Conservation (phyloP, 2,329 filamentous ascomycete species). For the Decorospora gaudefroyi region DNA sequence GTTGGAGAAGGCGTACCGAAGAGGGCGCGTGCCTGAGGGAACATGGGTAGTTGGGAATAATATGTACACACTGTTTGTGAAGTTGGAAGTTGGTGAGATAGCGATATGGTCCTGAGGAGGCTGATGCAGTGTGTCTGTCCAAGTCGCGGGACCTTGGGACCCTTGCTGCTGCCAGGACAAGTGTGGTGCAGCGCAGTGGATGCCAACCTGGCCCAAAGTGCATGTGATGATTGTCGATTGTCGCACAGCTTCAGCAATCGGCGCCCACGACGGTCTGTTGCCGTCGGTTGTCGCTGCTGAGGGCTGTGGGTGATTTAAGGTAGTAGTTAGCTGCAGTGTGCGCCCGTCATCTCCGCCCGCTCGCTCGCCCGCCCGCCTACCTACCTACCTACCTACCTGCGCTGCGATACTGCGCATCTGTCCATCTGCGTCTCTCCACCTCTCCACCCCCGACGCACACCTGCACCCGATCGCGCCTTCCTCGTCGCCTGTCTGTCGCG, state of each 20-base stretch:
- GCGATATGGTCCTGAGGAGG: too few species aligned
- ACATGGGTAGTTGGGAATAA: neutral
- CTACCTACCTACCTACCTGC: too few species aligned
- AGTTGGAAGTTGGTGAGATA: too few species aligned
- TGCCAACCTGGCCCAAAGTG: constrained; percentile 31
- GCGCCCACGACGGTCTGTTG: constrained; percentile 11
- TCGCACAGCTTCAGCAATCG: constrained; percentile 42
- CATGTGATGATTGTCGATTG: constrained; percentile 44
- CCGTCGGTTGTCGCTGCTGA: constrained; percentile 2
- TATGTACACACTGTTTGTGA: neutral
- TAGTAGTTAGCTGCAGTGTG: constrained; percentile 4
- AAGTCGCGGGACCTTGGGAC: too few species aligned
- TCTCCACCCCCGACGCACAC: constrained; percentile 15
- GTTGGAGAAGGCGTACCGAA: constrained; percentile 23
- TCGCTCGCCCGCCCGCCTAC: too few species aligned
- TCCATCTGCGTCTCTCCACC: constrained; percentile 17
- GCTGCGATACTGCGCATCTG: too few species aligned
- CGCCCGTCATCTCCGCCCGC: constrained; percentile 10
- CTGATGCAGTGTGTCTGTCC: too few species aligned
- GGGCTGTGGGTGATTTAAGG: constrained; percentile 1
- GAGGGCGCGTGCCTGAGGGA: constrained; percentile 4
- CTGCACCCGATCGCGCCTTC: constrained; percentile 7
- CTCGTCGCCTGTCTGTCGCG: constrained; percentile 7
- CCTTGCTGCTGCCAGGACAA: constrained; percentile 14
- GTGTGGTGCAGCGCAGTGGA: constrained; percentile 8